phyloP scores from a whole-genome alignment of 345 rosid species.

The Murraya koenigii region DNA sequence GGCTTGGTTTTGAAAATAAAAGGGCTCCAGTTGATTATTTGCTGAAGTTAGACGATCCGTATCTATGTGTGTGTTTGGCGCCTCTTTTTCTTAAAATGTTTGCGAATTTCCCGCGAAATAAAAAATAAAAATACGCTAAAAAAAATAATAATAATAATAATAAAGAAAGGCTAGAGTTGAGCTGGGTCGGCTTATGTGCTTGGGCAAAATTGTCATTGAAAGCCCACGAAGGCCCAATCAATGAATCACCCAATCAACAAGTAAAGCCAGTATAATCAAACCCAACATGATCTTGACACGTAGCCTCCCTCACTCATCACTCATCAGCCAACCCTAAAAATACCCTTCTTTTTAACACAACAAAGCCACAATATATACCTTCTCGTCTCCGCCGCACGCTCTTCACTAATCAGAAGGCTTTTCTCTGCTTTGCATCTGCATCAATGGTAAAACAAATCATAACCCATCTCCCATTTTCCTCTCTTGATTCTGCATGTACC shows the following conservation, averaged over 20 bases:
- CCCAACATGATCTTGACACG: constrained; percentile 6
- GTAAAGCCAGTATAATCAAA: not conserved
- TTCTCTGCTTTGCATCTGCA: not conserved
- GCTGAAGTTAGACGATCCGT: not conserved
- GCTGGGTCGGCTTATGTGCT: not conserved
- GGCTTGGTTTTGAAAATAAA: not conserved
- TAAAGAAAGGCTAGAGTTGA: not conserved
- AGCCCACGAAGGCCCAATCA: not conserved
- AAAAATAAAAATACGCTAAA: not conserved
- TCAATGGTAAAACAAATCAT: constrained; percentile 21
- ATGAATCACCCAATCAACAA: not conserved
- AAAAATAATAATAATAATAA: not conserved
- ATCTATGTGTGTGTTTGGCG: not conserved
- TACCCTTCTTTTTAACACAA: not conserved
- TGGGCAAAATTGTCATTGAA: not conserved
- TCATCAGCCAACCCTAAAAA: constrained; percentile 4
- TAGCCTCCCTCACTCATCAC: not conserved
- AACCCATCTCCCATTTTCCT: not conserved
- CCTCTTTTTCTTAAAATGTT: not conserved
- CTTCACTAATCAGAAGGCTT: not conserved
- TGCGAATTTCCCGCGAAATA: not conserved
- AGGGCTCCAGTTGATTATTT: not conserved
- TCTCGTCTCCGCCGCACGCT: not conserved
- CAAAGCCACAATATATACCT: not conserved
- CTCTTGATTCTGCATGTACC: not conserved